Evolutionary conservation across 371 early-diverging fungal species (phyloP).

Genomic region (Apophysomyces elegans): DNA sequence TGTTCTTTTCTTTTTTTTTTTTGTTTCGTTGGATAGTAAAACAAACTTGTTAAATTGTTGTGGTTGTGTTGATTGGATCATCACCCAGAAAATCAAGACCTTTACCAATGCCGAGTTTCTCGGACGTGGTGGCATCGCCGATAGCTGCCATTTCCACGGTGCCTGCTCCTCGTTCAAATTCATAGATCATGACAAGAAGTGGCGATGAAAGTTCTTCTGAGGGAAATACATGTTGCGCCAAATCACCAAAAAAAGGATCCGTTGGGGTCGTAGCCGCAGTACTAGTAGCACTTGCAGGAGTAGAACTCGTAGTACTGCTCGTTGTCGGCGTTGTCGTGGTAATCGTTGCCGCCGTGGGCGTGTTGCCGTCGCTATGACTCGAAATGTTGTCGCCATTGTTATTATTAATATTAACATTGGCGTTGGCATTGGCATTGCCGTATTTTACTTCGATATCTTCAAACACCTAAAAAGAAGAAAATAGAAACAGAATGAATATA

Average conservation of each 20-base stretch:
- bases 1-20: neutral
- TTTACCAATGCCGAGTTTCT: slow-evolving; percentile 26
- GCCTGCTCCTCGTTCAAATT: slow-evolving; percentile 59
- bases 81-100: slow-evolving; percentile 28
- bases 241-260: neutral
- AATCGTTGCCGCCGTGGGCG: neutral
- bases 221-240: neutral
- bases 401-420: too few relatives aligned
- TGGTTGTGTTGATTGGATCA: neutral
- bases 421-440: slow-evolving; percentile 9
- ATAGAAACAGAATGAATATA: neutral
- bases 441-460: slow-evolving; percentile 54
- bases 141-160: slow-evolving; percentile 31
- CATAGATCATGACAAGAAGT: slow-evolving; percentile 53
- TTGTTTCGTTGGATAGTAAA: too few relatives aligned
- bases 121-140: slow-evolving; percentile 20
- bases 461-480: slow-evolving; percentile 37
- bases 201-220: slow-evolving; percentile 22
- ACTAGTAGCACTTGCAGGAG: too few relatives aligned
- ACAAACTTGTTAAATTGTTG: too few relatives aligned
- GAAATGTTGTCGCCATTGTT: too few relatives aligned
- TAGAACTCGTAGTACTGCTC: too few relatives aligned
- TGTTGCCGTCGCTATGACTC: neutral
- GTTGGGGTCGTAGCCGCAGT: neutral
- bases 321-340: neutral